Percentiles rank a stretch among this genome's conserved stretches.
phyloP scores from a whole-genome alignment of 2,329 filamentous ascomycete genomes.

The Colletotrichum tofieldiae region DNA sequence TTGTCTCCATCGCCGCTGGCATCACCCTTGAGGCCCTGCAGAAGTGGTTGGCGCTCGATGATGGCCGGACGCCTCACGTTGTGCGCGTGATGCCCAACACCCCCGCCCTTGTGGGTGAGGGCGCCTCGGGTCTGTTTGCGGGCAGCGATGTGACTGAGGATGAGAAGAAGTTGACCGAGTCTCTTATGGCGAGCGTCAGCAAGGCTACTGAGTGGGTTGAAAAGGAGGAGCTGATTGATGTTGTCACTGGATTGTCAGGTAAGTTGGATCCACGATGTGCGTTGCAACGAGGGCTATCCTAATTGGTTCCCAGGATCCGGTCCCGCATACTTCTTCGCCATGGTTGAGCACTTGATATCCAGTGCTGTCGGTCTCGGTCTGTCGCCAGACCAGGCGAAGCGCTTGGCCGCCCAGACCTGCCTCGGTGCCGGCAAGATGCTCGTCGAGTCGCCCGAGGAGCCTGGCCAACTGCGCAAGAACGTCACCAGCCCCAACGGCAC shows the following conservation, averaged over 20 bases:
- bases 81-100: constrained; percentile 70
- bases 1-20: constrained; percentile 66
- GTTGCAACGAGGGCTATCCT: not conserved
- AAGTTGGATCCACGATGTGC: constrained; percentile 41
- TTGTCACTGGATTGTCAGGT: constrained; percentile 67
- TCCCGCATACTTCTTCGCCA: constrained; percentile 68
- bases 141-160: constrained; percentile 57
- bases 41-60: constrained; percentile 58
- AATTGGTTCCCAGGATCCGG: constrained; percentile 58
- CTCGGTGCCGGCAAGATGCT: constrained; percentile 68
- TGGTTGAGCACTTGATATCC: constrained; percentile 66
- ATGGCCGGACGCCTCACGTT: constrained; percentile 58
- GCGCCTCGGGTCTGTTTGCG: constrained; percentile 64
- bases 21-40: constrained; percentile 59
- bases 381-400: constrained; percentile 63
- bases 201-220: constrained; percentile 66
- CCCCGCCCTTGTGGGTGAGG: constrained; percentile 65
- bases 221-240: constrained; percentile 64
- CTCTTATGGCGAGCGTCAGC: constrained; percentile 62
- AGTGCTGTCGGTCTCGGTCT: constrained; percentile 62
- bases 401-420: constrained; percentile 66
- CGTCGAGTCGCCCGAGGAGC: constrained; percentile 61
- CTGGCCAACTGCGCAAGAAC: constrained; percentile 64
- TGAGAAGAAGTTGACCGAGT: constrained; percentile 60
- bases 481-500: constrained; percentile 69